Conservation (phyloP, 2,329 filamentous ascomycete species). For the Aspergillaceae sp. region DNA sequence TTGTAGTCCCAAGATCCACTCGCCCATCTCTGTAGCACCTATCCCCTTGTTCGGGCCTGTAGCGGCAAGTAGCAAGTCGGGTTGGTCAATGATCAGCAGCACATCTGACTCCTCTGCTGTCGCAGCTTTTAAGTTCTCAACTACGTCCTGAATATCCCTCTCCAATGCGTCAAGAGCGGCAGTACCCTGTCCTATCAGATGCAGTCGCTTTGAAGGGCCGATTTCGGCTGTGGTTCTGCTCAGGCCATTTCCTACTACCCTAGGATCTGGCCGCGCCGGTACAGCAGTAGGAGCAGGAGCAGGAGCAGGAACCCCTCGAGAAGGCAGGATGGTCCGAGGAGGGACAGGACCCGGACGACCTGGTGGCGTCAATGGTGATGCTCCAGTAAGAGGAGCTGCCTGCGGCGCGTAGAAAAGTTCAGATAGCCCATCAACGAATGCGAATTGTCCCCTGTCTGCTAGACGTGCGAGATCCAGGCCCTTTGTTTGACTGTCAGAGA, state of each 20-base stretch:
- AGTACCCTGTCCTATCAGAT: conserved; percentile 20
- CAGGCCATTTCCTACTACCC: conserved; percentile 3
- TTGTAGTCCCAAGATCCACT: conserved; percentile 51
- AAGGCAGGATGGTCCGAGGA: conserved; percentile 18
- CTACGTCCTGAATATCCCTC: conserved; percentile 25
- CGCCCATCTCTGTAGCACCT: conserved; percentile 40
- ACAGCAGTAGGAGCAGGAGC: conserved; percentile 14
- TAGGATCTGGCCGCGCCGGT: conserved; percentile 8
- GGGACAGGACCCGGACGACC: conserved; percentile 6
- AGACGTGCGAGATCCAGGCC: conserved; percentile 63
- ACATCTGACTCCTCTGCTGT: conserved; percentile 22
- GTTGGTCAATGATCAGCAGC: conserved; percentile 58
- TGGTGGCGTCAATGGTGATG: conserved; percentile 5
- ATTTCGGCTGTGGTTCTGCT: conserved; percentile 12
- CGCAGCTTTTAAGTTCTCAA: conserved; percentile 19
- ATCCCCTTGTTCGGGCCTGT: conserved; percentile 41
- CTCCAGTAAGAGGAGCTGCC: conserved; percentile 7
- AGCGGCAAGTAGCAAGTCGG: conserved; percentile 57
- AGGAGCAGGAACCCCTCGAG: conserved; percentile 18
- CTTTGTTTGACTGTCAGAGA: conserved; percentile 35
- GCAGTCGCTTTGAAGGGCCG: conserved; percentile 19
- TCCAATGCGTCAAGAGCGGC: conserved; percentile 27
- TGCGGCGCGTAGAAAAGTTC: conserved; percentile 42
- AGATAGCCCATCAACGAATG: conserved; percentile 67
- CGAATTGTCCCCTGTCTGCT: conserved; percentile 51